A percentile compares a stretch with the other conserved stretches of the same genome.
Conservation (phyloP, 2,329 filamentous ascomycete species). For the Colletotrichum sojae region DNA sequence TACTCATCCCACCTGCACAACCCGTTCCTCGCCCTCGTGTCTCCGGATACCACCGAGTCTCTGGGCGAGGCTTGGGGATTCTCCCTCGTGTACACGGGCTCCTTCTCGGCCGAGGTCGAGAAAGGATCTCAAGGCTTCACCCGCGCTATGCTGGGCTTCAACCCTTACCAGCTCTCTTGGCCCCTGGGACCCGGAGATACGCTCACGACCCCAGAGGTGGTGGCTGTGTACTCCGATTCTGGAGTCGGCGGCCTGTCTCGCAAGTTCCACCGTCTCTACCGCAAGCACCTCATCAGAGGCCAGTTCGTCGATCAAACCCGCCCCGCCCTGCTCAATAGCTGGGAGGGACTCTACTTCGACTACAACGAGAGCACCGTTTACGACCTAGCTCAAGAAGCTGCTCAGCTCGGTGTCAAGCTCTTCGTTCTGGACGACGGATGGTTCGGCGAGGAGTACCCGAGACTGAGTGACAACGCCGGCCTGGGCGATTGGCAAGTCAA, state of each 20-base stretch:
- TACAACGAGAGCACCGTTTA: slow-evolving; percentile 71
- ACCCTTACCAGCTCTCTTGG: slow-evolving; percentile 73
- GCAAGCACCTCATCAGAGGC: slow-evolving; percentile 71
- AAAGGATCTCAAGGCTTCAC: slow-evolving; percentile 74
- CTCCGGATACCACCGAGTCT: slow-evolving; percentile 71
- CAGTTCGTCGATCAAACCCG: slow-evolving; percentile 66
- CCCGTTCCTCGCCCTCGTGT: slow-evolving; percentile 72
- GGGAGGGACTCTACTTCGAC: slow-evolving; percentile 74
- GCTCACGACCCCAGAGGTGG: slow-evolving; percentile 73
- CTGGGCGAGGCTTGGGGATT: slow-evolving; percentile 76
- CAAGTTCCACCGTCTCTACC: slow-evolving; percentile 73
- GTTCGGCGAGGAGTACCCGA: slow-evolving; percentile 75
- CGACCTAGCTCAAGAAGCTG: slow-evolving; percentile 68
- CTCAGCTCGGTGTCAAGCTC: slow-evolving; percentile 71
- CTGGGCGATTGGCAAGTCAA: slow-evolving; percentile 76
- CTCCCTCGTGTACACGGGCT: slow-evolving; percentile 75
- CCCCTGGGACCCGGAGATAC: slow-evolving; percentile 67
- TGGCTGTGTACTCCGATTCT: slow-evolving; percentile 71
- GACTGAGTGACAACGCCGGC: slow-evolving; percentile 68
- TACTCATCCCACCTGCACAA: slow-evolving; percentile 77
- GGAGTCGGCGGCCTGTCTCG: slow-evolving; percentile 75
- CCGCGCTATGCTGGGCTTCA: slow-evolving; percentile 72
- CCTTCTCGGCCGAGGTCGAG: slow-evolving; percentile 73
- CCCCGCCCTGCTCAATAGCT: slow-evolving; percentile 74
- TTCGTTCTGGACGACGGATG: slow-evolving; percentile 78